Evolutionary conservation across 148 eudicot genomes (phyloP).

Genomic region (Fallopia convolvulus): DNA sequence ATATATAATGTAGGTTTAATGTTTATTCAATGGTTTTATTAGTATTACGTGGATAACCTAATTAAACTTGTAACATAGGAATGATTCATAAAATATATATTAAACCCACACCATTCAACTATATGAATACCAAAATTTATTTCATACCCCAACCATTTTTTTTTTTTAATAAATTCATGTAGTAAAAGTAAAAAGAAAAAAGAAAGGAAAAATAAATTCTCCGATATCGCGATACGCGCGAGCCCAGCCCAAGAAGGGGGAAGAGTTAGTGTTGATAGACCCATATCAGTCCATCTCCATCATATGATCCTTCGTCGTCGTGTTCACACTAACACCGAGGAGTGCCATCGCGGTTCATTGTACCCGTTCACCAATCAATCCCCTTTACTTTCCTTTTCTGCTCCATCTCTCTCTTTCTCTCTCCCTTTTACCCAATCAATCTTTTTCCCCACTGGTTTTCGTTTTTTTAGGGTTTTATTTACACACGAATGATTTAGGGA

Average conservation of each 20-base stretch:
- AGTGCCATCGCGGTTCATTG: not conserved
- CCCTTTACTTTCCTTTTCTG: not conserved
- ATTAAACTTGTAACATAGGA: too few relatives aligned
- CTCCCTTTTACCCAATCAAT: not conserved
- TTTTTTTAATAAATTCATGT: too few relatives aligned
- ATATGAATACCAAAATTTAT: too few relatives aligned
- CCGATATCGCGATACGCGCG: too few relatives aligned
- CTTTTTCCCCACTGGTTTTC: not conserved
- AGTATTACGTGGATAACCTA: too few relatives aligned
- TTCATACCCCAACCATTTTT: too few relatives aligned
- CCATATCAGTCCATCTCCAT: not conserved
- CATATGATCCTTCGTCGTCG: not conserved
- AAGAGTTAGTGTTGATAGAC: not conserved
- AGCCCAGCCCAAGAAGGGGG: not conserved
- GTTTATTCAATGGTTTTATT: too few relatives aligned
- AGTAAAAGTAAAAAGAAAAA: too few relatives aligned
- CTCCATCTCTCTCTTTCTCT: not conserved
- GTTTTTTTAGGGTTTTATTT: not conserved
- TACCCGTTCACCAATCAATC: not conserved
- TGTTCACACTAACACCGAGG: slow-evolving; percentile 4
- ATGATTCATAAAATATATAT: too few relatives aligned
- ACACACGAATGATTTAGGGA: slow-evolving; percentile 3
- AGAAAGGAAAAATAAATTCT: too few relatives aligned
- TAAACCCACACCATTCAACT: too few relatives aligned
- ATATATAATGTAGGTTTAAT: too few relatives aligned